phyloP scores from a whole-genome alignment of 345 rosid species.

The Lumnitzera littorea region DNA sequence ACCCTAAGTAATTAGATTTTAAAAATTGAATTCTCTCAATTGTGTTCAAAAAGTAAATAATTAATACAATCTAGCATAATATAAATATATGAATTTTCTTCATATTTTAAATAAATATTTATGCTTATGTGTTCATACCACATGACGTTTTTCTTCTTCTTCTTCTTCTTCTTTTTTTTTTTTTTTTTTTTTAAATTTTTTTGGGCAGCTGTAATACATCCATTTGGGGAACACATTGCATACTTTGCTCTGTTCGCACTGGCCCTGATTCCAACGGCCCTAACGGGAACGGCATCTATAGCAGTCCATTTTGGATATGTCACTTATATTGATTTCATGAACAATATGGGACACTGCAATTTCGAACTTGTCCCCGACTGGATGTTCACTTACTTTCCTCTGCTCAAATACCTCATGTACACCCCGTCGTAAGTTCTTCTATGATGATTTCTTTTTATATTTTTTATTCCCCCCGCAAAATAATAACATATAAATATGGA shows the following conservation, averaged over 20 bases:
- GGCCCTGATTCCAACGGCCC: conserved; percentile 11
- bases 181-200: background rate
- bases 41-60: too few species aligned
- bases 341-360: conserved; percentile 59
- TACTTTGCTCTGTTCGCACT: conserved; percentile 33
- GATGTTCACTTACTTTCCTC: conserved; percentile 36
- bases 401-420: conserved; percentile 44
- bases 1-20: too few species aligned
- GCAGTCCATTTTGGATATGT: conserved; percentile 12
- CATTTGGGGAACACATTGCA: conserved; percentile 37
- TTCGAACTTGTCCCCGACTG: conserved; percentile 41
- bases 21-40: too few species aligned
- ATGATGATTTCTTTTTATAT: background rate
- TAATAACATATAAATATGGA: too few species aligned
- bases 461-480: background rate
- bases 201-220: conserved; percentile 42
- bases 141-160: background rate
- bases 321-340: conserved; percentile 31
- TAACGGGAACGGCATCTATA: conserved; percentile 16
- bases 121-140: too few species aligned
- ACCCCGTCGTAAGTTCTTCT: conserved; percentile 43
- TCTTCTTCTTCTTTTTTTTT: too few species aligned
- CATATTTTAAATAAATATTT: too few species aligned
- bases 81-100: too few species aligned
- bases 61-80: too few species aligned